Evolutionary conservation across 1,284 basidiomycete genomes (phyloP), one percentile per base, ranked within the genome.

Genomic region (Malassezia nana): DNA sequence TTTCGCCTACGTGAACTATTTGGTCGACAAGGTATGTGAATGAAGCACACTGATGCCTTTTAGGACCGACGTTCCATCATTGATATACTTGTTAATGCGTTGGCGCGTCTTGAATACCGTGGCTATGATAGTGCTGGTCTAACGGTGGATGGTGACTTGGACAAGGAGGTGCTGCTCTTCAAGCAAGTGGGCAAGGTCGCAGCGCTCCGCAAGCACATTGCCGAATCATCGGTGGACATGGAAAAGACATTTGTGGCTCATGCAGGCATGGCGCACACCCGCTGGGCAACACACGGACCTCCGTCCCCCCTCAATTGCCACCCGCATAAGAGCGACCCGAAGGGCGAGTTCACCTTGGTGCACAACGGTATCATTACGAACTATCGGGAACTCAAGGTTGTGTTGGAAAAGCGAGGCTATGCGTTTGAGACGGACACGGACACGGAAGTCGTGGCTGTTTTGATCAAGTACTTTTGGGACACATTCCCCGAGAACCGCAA

Each of bases 291-390:
- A n/a, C 94, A 99, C 76, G 94, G 94, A 58, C 83, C 85, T 46
- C 77, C 72, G 3, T 86, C 84, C 26, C 81, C 84, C 50, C 76
- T 81, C 68, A 99, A 98, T 79, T 98, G 92, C 78, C 94, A 99
- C 77, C 94, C 94, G 57, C 84, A 96, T 74, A 84, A 85, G 66
- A 88, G 86, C 32, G 90, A 95, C 74, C 79, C 82, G 30, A 81
- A 62, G 50, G 79, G 79, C 62, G 90, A 96, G 73, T 98, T 99
- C 78, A 83, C 84, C 57, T 80, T 98, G 66, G 91, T 98, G 39
- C 94, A 99, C 81, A 98, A 99, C 72, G 94, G 94, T 76, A 98
- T 98, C 75, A 92, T 98, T 69, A 99, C 94, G 77, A 96, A 96
- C 80, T 84, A 80, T 67, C 78, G 79, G 31, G 92, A 92, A 69